Evolutionary conservation across 2,329 filamentous ascomycete genomes (phyloP).

Genomic region (Lachnellula hyalina): DNA sequence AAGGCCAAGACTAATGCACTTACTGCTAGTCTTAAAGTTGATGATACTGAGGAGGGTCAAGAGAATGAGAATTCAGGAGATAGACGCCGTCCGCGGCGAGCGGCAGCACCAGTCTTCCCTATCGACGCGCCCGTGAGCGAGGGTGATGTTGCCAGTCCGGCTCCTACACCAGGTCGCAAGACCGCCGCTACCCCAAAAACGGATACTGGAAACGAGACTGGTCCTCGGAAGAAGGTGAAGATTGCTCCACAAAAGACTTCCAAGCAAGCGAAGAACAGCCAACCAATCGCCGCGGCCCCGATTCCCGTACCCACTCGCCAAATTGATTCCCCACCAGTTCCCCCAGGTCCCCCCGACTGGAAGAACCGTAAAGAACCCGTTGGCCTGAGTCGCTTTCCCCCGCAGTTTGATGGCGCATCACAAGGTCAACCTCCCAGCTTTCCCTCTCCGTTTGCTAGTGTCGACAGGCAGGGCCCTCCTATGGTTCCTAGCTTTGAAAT

Average conservation of each 20-base stretch:
- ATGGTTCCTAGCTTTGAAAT: constrained; percentile 20
- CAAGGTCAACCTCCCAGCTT: constrained; percentile 12
- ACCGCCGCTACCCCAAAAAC: constrained; percentile 39
- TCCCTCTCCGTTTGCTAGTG: constrained; percentile 16
- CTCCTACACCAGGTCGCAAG: constrained; percentile 52
- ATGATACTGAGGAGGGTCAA: constrained; percentile 28
- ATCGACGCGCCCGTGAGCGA: constrained; percentile 57
- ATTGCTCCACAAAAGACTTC: constrained; percentile 25
- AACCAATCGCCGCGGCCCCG: constrained; percentile 25
- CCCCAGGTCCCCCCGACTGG: constrained; percentile 15
- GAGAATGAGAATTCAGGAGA: constrained; percentile 52
- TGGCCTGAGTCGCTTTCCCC: constrained; percentile 15
- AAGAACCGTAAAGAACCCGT: constrained; percentile 16
- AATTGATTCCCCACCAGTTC: constrained; percentile 21
- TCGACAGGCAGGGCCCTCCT: constrained; percentile 17
- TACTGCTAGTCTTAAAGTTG: constrained; percentile 60
- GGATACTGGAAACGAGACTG: constrained; percentile 34
- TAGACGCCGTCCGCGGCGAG: constrained; percentile 54
- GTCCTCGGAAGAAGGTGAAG: constrained; percentile 35
- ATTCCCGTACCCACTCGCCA: constrained; percentile 9
- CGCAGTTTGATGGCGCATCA: constrained; percentile 22
- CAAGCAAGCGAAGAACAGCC: constrained; percentile 30
- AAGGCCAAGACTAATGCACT: constrained; percentile 59
- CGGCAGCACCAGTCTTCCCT: constrained; percentile 64
- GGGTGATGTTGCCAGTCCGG: constrained; percentile 53